Evolutionary conservation across 2,329 filamentous ascomycete species (phyloP).

Genomic region (Cladosporium velox): DNA sequence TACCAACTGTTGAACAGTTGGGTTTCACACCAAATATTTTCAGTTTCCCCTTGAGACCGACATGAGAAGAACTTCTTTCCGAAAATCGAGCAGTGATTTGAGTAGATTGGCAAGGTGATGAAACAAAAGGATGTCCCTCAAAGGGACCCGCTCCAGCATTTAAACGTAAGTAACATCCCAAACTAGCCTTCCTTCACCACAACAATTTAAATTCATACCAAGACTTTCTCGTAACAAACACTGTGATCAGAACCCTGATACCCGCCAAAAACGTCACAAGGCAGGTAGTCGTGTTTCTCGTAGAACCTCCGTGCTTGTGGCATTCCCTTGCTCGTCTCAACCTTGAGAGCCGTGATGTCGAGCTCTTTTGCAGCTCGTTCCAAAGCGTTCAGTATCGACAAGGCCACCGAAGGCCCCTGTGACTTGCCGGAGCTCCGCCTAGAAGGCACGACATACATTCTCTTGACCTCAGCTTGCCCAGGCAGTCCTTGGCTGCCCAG

Average conservation of each 20-base stretch:
- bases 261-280: constrained; percentile 2
- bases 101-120: too few relatives aligned
- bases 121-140: too few relatives aligned
- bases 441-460: constrained; percentile 17
- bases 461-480: constrained; percentile 12
- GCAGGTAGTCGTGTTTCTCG: constrained; percentile 5
- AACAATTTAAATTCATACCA: background rate
- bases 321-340: constrained; percentile 16
- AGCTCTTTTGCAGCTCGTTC: background rate
- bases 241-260: constrained; percentile 1
- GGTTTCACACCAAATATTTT: background rate
- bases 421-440: background rate
- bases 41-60: background rate
- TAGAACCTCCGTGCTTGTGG: background rate
- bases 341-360: background rate
- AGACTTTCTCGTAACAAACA: background rate
- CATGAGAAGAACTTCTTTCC: too few relatives aligned
- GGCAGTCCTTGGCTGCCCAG: constrained; percentile 10
- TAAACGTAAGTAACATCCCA: too few relatives aligned
- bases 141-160: too few relatives aligned
- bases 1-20: background rate
- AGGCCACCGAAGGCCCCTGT: background rate
- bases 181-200: too few relatives aligned
- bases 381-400: background rate
- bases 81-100: too few relatives aligned